Base-by-base conservation (phyloP, 257 asterid species). In the Anisodus tanguticus region DNA sequence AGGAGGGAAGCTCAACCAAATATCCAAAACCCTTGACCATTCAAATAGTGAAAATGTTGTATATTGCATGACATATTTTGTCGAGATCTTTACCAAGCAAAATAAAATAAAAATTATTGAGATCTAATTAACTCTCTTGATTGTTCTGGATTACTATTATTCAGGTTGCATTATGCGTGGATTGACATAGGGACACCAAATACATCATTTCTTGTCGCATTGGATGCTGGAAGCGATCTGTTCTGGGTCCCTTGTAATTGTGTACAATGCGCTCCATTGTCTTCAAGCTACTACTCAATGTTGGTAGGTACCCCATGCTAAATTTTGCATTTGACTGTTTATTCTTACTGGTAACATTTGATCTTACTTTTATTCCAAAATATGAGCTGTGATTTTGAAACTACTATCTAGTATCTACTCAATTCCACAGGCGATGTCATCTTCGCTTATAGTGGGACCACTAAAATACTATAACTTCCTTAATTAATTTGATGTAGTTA, bases 111-210 rank as follows among this genome's bases (percentile, higher is more conserved):
- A 49, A 49, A 8, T 7, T 37, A 43, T 51, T 9, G 7, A 22
- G 63, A 51, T 76, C 26, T 26, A 76, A 51, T 51, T 15, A 13
- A 26, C 3, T 76, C 47, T 76, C 64, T 51, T 76, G 47, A 53
- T 76, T 76, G 81, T 26, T 76, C 26, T 26, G 81, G 81, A 76
- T 26, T 51, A 51, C 81, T 76, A 37, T 51, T 68, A 72, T 70
- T 79, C 95, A 94, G 97, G 98, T 87, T 94, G 90, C 97, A 94
- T 84, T 94, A 94, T 84, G 85, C 91, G 15, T 94, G 97, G 98
- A 87, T 94, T 78, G 95, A 93, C 68, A 88, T 94, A 77, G 98
- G 98, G 76, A 91, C 90, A 19, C 98, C 98, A 81, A 92, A 87
- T 88, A 88, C 83, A 71, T 93, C 97, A 59, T 94, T 94, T 86